Conservation (phyloP, 2,329 filamentous ascomycete genomes). For the Sclerotinia nivalis region DNA sequence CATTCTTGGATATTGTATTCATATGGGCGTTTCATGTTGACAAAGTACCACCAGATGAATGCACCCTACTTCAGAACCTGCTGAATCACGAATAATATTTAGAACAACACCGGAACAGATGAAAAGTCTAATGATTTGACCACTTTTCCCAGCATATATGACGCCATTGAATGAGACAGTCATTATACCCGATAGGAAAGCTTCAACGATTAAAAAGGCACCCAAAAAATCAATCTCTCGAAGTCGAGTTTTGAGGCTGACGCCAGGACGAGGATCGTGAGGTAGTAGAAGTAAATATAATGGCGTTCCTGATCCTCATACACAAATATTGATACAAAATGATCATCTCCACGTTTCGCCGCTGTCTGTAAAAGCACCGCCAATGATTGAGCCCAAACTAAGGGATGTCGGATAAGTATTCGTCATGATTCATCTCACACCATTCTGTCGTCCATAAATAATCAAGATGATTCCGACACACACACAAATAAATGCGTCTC, state of each 20-base stretch:
- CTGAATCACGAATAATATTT: background rate
- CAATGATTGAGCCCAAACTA: background rate
- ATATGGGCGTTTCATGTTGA: background rate
- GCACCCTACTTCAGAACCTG: slow-evolving; percentile 17
- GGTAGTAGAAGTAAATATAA: background rate
- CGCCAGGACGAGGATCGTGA: background rate
- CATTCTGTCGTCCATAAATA: background rate
- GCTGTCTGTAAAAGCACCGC: slow-evolving; percentile 39
- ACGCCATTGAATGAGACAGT: background rate
- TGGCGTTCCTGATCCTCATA: background rate
- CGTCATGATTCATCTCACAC: too few species aligned
- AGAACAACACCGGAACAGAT: background rate
- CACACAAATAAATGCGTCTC: background rate
- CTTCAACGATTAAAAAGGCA: background rate
- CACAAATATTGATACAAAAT: slow-evolving; percentile 36
- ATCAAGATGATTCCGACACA: slow-evolving; percentile 16
- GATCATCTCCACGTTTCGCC: slow-evolving; percentile 42
- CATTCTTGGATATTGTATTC: too few species aligned
- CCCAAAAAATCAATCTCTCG: background rate
- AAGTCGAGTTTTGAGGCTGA: background rate
- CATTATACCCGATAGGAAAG: background rate
- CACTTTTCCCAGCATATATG: background rate
- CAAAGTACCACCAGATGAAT: background rate
- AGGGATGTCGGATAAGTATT: too few species aligned
- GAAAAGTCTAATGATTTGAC: background rate